Evolutionary conservation across 208 protist genomes (phyloP), one percentile per base, ranked within the genome.

Genomic region (Trypanosomatidae sp.): DNA sequence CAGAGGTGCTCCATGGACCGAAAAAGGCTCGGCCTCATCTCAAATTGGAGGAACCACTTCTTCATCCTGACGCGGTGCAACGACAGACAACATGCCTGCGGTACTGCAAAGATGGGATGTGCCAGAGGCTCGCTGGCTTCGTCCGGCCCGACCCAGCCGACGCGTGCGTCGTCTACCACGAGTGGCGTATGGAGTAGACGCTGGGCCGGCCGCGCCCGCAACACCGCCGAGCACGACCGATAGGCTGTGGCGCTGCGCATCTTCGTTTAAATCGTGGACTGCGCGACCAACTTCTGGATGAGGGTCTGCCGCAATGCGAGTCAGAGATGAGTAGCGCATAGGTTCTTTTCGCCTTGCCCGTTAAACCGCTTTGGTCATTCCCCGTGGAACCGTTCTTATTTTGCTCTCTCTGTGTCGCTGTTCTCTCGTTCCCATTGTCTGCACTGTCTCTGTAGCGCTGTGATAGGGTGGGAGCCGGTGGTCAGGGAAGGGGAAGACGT

Each of bases 1-100:
- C 79, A 89, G 64, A 93, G 89, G 82, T 88, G 73, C 75, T 87
- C 80, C 30, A 88, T 91, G 66, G 84, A 81, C 44, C 74, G 78
- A 1, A 80, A 76, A 64, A 81, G 69, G 30, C 41, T 90, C 17
- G 74, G 77, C 22, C 52, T 81, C 25, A 71, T 81, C n/a, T 79
- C 60, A 6, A 93, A 86, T 69, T 91, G 85, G 88, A 86, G 86
- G 71, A 67, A 81, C 17, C 80, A 85, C 43, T 89, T 80, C 71
- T 86, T 93, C 69, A 79, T 89, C 17, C 68, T 89, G 39, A 77
- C 84, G 1, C 46, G 82, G 36, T 81, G 86, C 65, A 79, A 81
- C 65, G 76, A 71, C 39, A 70, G 64, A 39, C 36, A 44, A 83
- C 85, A 13, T 79, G 75, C 59, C 73, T 91, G 46, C 77, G 80